Base-by-base conservation (phyloP, 2,329 filamentous ascomycete genomes). In the Colletotrichum orbiculare region DNA sequence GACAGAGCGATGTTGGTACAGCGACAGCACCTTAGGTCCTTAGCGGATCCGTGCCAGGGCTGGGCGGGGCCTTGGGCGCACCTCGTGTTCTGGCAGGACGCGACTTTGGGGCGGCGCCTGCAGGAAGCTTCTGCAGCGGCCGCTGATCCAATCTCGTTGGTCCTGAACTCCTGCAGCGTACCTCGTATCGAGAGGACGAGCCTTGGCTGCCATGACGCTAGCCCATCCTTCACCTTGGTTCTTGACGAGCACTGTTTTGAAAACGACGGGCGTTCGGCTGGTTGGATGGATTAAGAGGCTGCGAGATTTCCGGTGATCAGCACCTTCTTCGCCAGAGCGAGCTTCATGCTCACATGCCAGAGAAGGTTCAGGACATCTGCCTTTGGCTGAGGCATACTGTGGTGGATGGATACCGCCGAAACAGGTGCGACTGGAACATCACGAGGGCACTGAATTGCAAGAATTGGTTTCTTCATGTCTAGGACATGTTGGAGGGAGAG, bases 391-490 rank as follows among this genome's bases (percentile, higher is more conserved):
- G 25, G 25, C 25, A 25, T 25, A 25, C 25, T 2, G 25, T 25
- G 25, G 25, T 25, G 13, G 42, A 55, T 56, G 54, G 54, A n/a
- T 58, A 49, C 38, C 50, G 33, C 55, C 55, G 55, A 58, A 46
- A 58, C 55, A 47, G 17, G 8, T 8, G 10, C 15, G 39, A 15
- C 55, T n/a, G 7, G 46, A 15, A 38, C 39, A 33, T 50, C 55
- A 58, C 55, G 46, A 33, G 55, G 38, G 9, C 46, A 39, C 42
- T 13, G n/a, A 15, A 50, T 9, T 46, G 43, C 13, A 45, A 50
- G 25, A 46, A 15, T 45, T 46, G 46, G 53, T 37, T 58, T 48
- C 46, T 34, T 25, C 38, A 13, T 49, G 55, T 43, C 42, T 43
- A 33, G 12, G 43, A 13, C 55, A 13, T 43, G 54, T 47, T 34